Percentiles rank a stretch among this genome's conserved stretches.
Evolutionary conservation across 2,329 filamentous ascomycete species (phyloP).

Genomic region (Colletotrichum aenigma): DNA sequence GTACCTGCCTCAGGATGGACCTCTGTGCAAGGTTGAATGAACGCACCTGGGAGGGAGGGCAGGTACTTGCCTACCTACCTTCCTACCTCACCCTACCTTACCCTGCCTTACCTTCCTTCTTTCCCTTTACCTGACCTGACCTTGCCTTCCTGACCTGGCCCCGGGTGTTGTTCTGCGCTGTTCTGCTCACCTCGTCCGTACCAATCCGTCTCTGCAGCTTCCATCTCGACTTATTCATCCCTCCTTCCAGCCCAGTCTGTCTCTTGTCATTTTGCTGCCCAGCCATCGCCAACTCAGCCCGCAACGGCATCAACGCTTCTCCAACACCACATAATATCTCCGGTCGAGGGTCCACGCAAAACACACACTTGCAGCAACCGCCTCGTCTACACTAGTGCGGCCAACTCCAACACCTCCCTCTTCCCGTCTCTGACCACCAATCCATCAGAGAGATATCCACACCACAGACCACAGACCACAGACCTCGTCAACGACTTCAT

Average conservation of each 20-base stretch:
- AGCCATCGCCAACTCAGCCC: background rate
- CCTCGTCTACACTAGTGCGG: background rate
- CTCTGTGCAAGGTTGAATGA: background rate
- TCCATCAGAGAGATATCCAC: background rate
- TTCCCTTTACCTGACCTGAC: background rate
- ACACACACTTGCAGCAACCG: background rate
- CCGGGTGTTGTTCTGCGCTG: background rate
- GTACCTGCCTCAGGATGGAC: background rate
- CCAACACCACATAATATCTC: background rate
- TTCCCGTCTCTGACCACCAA: background rate
- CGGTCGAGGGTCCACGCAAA: background rate
- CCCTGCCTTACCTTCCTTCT: background rate
- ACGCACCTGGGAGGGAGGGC: background rate
- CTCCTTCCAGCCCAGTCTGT: background rate
- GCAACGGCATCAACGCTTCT: background rate
- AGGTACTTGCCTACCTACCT: background rate
- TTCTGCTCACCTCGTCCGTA: background rate
- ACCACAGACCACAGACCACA: background rate
- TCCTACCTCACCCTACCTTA: background rate
- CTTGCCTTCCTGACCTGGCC: background rate
- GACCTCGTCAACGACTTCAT: background rate
- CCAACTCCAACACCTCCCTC: background rate
- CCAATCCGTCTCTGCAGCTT: background rate
- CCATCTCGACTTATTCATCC: background rate
- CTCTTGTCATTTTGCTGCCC: background rate